Evolutionary conservation across 768 basidiomycete species (phyloP).

Genomic region (Boletus rubropictus): DNA sequence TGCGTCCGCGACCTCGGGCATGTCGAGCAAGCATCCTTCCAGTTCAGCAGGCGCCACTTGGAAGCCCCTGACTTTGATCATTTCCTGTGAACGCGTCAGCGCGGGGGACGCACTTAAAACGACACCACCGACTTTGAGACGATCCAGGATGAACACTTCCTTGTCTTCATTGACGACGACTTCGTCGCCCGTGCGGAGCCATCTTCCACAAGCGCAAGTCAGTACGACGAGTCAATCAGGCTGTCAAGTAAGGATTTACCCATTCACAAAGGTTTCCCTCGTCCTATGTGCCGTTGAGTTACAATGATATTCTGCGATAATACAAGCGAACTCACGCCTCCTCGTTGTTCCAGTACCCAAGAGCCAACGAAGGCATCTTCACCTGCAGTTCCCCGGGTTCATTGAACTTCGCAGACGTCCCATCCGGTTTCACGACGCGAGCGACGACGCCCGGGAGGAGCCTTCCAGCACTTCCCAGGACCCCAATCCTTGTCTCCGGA

Average conservation of each 20-base stretch:
- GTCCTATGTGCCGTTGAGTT: constrained; percentile 38
- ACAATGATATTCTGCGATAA: background rate
- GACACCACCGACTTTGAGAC: constrained; percentile 45
- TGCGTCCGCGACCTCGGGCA: constrained; percentile 52
- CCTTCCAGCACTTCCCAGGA: constrained; percentile 46
- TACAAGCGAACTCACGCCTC: constrained; percentile 46
- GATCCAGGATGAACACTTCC: constrained; percentile 57
- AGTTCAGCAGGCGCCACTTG: constrained; percentile 74
- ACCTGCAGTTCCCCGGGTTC: constrained; percentile 60
- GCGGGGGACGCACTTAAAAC: background rate
- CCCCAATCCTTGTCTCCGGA: constrained; percentile 42
- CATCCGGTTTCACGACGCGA: constrained; percentile 53
- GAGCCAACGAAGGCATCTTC: constrained; percentile 35
- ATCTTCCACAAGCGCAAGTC: constrained; percentile 34
- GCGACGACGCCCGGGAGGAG: constrained; percentile 50
- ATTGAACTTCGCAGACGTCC: constrained; percentile 46
- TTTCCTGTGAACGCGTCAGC: constrained; percentile 39
- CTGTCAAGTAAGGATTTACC: constrained; percentile 34
- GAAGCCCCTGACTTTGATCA: constrained; percentile 65
- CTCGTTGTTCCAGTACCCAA: constrained; percentile 48
- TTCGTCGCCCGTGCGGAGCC: constrained; percentile 67
- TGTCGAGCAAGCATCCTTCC: constrained; percentile 58
- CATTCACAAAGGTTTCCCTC: constrained; percentile 61
- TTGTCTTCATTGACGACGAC: constrained; percentile 48
- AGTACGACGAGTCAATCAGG: background rate